phyloP scores from a whole-genome alignment of 2,329 filamentous ascomycete species.

The Fusarium buharicum region DNA sequence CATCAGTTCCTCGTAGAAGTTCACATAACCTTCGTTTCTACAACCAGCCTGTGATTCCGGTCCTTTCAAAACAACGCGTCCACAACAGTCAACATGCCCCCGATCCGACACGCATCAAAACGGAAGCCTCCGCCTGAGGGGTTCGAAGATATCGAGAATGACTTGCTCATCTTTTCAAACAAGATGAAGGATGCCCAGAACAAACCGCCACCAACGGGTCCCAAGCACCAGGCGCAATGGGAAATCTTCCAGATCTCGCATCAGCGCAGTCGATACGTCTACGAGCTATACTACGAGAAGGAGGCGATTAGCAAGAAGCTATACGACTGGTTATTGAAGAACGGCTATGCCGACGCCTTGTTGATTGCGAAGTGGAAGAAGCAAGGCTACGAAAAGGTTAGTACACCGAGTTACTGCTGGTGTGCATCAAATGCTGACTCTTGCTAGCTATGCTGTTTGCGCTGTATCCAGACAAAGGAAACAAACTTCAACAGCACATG shows the following conservation, averaged over 20 bases:
- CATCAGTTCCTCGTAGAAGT: neutral
- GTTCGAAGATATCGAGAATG: conserved; percentile 89
- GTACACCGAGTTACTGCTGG: conserved; percentile 39
- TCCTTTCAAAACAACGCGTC: conserved; percentile 4
- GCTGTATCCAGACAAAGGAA: conserved; percentile 99
- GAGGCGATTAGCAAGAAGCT: conserved; percentile 91
- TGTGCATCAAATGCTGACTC: conserved; percentile 39
- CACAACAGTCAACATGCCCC: conserved; percentile 68
- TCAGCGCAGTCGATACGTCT: conserved; percentile 91
- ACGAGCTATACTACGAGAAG: conserved; percentile 98
- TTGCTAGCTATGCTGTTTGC: conserved; percentile 83
- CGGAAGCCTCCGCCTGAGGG: conserved; percentile 86
- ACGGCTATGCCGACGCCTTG: conserved; percentile 93
- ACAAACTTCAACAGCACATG: conserved; percentile 99
- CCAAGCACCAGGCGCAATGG: conserved; percentile 92
- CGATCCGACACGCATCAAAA: conserved; percentile 78
- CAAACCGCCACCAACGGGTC: conserved; percentile 80
- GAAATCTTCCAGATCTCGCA: conserved; percentile 98
- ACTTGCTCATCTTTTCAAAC: conserved; percentile 84
- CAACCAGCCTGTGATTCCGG: conserved; percentile 7
- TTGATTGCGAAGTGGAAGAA: conserved; percentile 99
- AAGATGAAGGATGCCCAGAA: conserved; percentile 97
- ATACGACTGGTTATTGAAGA: conserved; percentile 97
- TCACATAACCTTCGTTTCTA: neutral
- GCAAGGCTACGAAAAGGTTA: conserved; percentile 95